Conservation (phyloP, 2,329 filamentous ascomycete species). For the Biscogniauxia sp. region DNA sequence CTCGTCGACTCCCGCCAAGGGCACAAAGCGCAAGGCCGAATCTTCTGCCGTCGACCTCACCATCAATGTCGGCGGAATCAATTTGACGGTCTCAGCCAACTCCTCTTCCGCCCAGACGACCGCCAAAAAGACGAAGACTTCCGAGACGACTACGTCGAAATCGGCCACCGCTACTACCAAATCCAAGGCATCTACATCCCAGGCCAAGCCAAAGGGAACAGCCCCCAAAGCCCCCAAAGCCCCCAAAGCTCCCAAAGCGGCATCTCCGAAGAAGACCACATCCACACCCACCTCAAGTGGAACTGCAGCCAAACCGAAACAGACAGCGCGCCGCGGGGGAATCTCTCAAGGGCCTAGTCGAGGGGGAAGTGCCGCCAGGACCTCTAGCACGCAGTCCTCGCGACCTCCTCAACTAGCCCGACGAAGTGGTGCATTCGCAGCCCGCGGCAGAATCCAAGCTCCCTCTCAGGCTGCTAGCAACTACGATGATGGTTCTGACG, state of each 20-base stretch:
- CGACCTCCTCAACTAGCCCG: constrained; percentile 26
- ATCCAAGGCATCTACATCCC: constrained; percentile 2
- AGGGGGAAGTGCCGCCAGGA: constrained; percentile 1
- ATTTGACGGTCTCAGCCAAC: constrained; percentile 27
- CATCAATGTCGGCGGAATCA: constrained; percentile 27
- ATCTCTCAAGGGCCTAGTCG: constrained; percentile 16
- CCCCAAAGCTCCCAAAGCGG: constrained; percentile 1
- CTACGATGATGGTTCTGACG: constrained; percentile 6
- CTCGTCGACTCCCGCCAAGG: constrained; percentile 6
- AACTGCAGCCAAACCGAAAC: constrained; percentile 10
- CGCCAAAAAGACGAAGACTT: constrained; percentile 28
- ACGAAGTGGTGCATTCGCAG: constrained; percentile 24
- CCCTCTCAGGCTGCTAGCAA: neutral
- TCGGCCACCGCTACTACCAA: neutral
- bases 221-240: constrained; percentile 16
- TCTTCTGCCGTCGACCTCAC: constrained; percentile 24
- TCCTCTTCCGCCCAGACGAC: constrained; percentile 14
- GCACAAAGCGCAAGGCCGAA: constrained; percentile 34
- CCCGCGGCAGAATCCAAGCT: constrained; percentile 22
- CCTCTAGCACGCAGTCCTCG: constrained; percentile 1
- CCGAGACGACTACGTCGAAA: constrained; percentile 7
- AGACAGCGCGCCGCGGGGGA: constrained; percentile 24
- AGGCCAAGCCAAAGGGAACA: neutral
- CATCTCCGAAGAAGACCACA: constrained; percentile 5
- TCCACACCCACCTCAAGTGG: constrained; percentile 3